Base-by-base conservation (phyloP, 306 rosid species). In the Casuarina cunninghamiana region DNA sequence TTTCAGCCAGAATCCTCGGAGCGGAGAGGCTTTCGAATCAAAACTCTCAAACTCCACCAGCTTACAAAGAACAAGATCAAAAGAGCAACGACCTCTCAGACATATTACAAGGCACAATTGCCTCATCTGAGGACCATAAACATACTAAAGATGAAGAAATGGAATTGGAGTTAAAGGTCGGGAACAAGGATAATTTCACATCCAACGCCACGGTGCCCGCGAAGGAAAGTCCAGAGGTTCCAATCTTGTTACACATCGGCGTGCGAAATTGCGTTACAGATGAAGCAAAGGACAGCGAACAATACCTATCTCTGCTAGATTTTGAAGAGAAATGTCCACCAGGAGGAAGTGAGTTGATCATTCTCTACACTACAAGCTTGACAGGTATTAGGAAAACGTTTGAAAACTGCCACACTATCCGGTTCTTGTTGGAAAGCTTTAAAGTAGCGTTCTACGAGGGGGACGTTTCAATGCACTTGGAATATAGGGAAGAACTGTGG, bases 351-450 rank as follows among this genome's bases (percentile, higher is more conserved):
- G 68, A 85, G 2, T 78, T 87, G 11, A 87, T 93, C 76, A 45
- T 96, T 73, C 84, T 96, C 49, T 96, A 96, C 87, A 89, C 97
- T 17, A 96, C 99, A 71, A 96, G 94, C 83, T 72, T 96, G 86
- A 84, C 94, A 50, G 90, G 99, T 3, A 87, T 96, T 67, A 85
- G 98, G 67, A 96, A 96, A 82, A 93, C 99, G 2, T 93, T 76
- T 70, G 96, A 88, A 77, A 97, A 91, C 13, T 96, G 99, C 42
- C 85, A 80, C 78, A 80, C 89, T 3, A 72, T 95, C 55, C 83
- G 84, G 62, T 93, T 90, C 90, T 85, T 93, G 86, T 78, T 96
- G 58, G 88, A 90, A 81, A 96, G 96, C 73, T 86, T 91, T 15
- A 88, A 73, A 37, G 86, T 91, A 37, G 17, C 73, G 76, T 90